Conservation (phyloP, 176 grass and related monocot genomes). For the Ananas comosus region DNA sequence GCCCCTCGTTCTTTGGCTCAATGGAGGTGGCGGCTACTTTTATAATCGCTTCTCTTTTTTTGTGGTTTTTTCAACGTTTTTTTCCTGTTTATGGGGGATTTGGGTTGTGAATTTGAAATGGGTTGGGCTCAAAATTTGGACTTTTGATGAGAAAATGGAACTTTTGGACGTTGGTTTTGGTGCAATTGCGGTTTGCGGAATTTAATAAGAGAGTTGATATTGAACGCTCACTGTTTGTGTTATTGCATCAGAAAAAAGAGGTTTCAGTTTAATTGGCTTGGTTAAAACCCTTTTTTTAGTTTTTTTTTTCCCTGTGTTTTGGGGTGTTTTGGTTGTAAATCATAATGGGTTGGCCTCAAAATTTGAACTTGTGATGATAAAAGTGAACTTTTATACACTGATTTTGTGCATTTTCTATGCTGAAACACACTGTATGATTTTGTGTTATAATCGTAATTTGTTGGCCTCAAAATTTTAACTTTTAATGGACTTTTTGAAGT, state of each 20-base stretch:
- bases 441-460: too few relatives aligned
- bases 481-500: too few relatives aligned
- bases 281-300: background rate
- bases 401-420: background rate
- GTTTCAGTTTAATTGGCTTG: background rate
- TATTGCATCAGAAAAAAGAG: background rate
- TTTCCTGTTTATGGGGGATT: background rate
- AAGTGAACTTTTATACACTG: background rate
- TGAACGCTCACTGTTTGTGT: background rate
- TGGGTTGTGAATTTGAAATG: background rate
- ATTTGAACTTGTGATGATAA: background rate
- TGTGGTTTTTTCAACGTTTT: background rate
- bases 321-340: too few relatives aligned
- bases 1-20: too few relatives aligned
- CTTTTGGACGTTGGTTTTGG: background rate
- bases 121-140: background rate
- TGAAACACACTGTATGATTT: background rate
- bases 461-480: too few relatives aligned
- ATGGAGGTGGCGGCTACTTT: too few relatives aligned
- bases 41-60: too few relatives aligned
- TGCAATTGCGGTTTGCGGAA: background rate
- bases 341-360: too few relatives aligned
- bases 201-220: background rate
- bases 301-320: too few relatives aligned
- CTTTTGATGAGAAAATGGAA: background rate